Conservation (phyloP, 805 yeast genomes). For the Priceomyces carsonii region DNA sequence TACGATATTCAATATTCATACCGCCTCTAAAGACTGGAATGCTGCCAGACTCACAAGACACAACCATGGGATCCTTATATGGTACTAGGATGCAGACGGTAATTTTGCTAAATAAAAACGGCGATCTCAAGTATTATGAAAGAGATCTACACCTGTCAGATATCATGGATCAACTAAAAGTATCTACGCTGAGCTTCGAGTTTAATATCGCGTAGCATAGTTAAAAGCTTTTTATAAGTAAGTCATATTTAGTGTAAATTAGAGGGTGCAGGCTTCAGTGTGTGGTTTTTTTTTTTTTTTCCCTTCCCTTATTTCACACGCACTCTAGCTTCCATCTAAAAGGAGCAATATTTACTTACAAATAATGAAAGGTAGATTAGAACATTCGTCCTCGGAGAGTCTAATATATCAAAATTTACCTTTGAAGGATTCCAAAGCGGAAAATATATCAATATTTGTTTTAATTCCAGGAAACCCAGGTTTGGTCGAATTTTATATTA, state of each 20-base stretch:
- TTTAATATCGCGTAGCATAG: no score
- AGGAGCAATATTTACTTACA: not conserved
- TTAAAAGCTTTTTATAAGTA: no score
- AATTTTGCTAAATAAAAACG: conserved; percentile 57
- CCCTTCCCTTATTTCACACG: not conserved
- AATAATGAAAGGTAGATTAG: not conserved
- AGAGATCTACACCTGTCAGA: conserved; percentile 56
- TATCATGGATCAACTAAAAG: conserved; percentile 1
- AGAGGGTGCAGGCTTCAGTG: no score
- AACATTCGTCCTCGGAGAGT: conserved; percentile 17
- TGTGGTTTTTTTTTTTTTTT: no score
- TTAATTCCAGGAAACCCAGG: conserved; percentile 84
- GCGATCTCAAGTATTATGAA: conserved; percentile 59
- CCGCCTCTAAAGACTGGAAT: conserved; percentile 55
- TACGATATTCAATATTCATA: conserved; percentile 64
- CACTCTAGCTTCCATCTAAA: not conserved
- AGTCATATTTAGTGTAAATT: no score
- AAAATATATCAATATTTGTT: conserved; percentile 37
- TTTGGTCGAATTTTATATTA: conserved; percentile 60
- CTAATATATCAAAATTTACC: conserved; percentile 25
- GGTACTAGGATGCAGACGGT: conserved; percentile 91
- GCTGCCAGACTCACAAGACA: conserved; percentile 12
- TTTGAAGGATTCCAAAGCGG: conserved; percentile 17
- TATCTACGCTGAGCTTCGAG: not conserved
- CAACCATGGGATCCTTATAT: conserved; percentile 54